Conservation (phyloP, 2,329 filamentous ascomycete genomes). For the Alternaria gaisen region DNA sequence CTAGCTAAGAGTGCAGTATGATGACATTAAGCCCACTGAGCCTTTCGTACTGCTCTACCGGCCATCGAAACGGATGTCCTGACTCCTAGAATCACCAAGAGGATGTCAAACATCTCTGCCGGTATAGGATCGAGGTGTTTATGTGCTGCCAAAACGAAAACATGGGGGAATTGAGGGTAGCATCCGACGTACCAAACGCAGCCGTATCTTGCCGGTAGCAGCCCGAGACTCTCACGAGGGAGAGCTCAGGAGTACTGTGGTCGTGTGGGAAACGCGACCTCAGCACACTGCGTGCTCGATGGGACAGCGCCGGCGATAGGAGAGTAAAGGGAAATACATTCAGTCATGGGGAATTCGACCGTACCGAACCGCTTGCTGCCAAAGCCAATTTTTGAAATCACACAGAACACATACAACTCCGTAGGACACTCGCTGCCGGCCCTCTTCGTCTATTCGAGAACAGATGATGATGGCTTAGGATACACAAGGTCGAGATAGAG, state of each 20-base stretch:
- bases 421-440: conserved; percentile 49
- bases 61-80: conserved; percentile 29
- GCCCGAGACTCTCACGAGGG: conserved; percentile 28
- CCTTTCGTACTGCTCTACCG: conserved; percentile 28
- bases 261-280: conserved; percentile 30
- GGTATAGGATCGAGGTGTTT: conserved; percentile 33
- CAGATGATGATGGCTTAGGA: conserved; percentile 44
- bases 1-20: conserved; percentile 44
- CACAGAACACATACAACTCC: conserved; percentile 51
- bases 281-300: conserved; percentile 33
- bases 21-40: conserved; percentile 32
- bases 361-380: conserved; percentile 52
- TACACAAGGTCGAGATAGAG: conserved; percentile 46
- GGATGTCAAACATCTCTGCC: conserved; percentile 35
- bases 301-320: conserved; percentile 37
- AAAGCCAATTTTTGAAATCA: conserved; percentile 54
- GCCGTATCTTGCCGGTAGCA: conserved; percentile 34
- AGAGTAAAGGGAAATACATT: conserved; percentile 50
- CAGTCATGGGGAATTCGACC: conserved; percentile 52
- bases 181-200: conserved; percentile 42
- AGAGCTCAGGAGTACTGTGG: conserved; percentile 36
- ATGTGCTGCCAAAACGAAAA: conserved; percentile 45
- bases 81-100: conserved; percentile 32
- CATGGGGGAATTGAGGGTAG: conserved; percentile 46
- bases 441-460: conserved; percentile 45